Base-by-base conservation (phyloP, 2,329 filamentous ascomycete species). In the Cryphonectria nitschkei region DNA sequence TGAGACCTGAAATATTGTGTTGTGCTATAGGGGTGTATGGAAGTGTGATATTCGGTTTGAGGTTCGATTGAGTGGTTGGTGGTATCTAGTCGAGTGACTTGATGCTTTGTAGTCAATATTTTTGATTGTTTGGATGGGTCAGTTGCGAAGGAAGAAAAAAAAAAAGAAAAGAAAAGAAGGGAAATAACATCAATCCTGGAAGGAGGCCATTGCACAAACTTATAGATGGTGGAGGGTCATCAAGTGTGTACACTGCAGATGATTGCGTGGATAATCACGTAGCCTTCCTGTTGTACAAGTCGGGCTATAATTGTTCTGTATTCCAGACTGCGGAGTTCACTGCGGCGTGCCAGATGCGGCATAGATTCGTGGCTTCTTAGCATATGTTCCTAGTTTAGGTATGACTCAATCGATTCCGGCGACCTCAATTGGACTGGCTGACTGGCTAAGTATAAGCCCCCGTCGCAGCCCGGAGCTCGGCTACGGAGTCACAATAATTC, bases 191-290 rank as follows among this genome's bases (percentile, higher is more conserved):
- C 26, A 58, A 5, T 32, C 29, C 54, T 3, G 32, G 32, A 43
- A 50, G 58, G 39, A 22, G 16, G n/a, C 60, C 63, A 26, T 39
- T 34, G 50, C 50, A 22, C 64, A 70, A 67, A 67, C 41, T 72
- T 72, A 72, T 72, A 72, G 54, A 58, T 32, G 54, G 54, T 58
- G 54, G 65, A 70, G 13, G 6, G 39, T 43, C 39, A 52, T 19
- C 16, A 26, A 41, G n/a, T 22, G n/a, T 26, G 32, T 9, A 11
- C 22, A 52, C 41, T 16, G 41, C 41, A 43, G 41, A 8, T 26
- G 50, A 22, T 29, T 54, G 50, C 50, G n/a, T 26, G n/a, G 50
- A 43, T n/a, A 54, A 54, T 16, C 22, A 9, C 46, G n/a, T 9
- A 50, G 22, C 46, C 46, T 6, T 50, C 4, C 19, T 50, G 16